phyloP scores from a whole-genome alignment of 495 filamentous ascomycete genomes.

The Hyaloscypha finlandica region DNA sequence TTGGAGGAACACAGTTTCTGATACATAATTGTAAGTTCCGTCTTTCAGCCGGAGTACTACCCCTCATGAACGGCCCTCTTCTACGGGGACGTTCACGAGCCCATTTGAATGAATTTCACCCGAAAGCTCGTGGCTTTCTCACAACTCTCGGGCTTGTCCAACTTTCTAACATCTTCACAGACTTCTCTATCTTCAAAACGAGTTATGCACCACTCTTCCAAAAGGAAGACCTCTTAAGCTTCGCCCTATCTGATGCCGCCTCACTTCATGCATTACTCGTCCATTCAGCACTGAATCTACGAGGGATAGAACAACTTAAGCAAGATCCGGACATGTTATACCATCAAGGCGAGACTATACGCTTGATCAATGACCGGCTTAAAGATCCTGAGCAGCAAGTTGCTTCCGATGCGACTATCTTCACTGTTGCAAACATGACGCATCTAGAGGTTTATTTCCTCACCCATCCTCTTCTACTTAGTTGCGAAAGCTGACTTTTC shows the following conservation, averaged over 20 bases:
- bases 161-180: background rate
- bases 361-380: background rate
- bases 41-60: background rate
- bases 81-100: no score
- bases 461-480: background rate
- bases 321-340: slow-evolving; percentile 1
- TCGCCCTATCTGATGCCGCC: background rate
- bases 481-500: background rate
- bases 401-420: background rate
- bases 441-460: slow-evolving; percentile 1
- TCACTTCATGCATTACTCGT: background rate
- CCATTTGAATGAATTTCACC: no score
- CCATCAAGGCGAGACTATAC: slow-evolving; percentile 3
- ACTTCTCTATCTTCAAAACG: background rate
- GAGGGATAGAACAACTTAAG: background rate
- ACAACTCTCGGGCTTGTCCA: no score
- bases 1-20: background rate
- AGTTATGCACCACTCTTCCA: background rate
- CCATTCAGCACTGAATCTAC: background rate
- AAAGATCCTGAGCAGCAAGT: background rate
- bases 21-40: slow-evolving; percentile 4
- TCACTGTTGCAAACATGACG: background rate
- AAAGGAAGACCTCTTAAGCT: background rate
- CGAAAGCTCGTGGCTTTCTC: background rate
- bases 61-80: background rate